phyloP scores from a whole-genome alignment of 129 eudicot genomes.

The Oenanthe sinensis region DNA sequence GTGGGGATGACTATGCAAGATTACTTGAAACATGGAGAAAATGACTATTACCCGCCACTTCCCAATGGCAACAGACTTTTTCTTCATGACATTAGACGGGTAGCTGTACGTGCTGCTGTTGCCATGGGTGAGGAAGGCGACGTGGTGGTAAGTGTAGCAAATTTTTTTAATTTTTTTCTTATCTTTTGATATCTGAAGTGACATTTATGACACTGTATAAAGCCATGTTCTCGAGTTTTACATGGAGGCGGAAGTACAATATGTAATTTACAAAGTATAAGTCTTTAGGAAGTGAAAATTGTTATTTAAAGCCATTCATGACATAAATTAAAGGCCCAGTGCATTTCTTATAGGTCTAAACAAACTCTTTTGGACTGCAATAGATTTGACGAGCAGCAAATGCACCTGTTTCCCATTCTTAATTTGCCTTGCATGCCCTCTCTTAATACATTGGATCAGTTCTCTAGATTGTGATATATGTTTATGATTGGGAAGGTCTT shows the following conservation, averaged over 20 bases:
- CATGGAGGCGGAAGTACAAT: not conserved
- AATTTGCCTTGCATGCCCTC: not conserved
- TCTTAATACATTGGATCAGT: not conserved
- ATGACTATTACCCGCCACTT: slow-evolving; percentile 95
- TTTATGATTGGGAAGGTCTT: not conserved
- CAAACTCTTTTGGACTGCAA: not conserved
- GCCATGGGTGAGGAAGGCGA: slow-evolving; percentile 99
- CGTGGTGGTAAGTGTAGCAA: slow-evolving; percentile 59
- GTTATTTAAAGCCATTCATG: not conserved
- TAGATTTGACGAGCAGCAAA: not conserved
- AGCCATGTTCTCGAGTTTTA: not conserved
- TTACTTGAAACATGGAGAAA: slow-evolving; percentile 79
- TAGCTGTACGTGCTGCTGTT: slow-evolving; percentile 92
- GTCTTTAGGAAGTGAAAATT: not conserved
- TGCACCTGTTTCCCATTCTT: not conserved
- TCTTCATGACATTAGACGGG: slow-evolving; percentile 86
- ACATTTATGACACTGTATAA: not conserved
- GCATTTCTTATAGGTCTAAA: not conserved
- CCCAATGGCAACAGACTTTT: slow-evolving; percentile 83
- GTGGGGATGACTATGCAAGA: slow-evolving; percentile 96
- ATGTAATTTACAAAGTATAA: not conserved
- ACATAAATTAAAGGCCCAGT: not conserved
- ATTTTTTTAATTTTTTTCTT: not conserved
- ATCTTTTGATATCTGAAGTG: not conserved
- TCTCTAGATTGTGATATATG: not conserved